These are phyloP conservation scores for Rhodamnia rubescens DNA, from an alignment of 345 rosid species.

Conservation along the genomic window DNA sequence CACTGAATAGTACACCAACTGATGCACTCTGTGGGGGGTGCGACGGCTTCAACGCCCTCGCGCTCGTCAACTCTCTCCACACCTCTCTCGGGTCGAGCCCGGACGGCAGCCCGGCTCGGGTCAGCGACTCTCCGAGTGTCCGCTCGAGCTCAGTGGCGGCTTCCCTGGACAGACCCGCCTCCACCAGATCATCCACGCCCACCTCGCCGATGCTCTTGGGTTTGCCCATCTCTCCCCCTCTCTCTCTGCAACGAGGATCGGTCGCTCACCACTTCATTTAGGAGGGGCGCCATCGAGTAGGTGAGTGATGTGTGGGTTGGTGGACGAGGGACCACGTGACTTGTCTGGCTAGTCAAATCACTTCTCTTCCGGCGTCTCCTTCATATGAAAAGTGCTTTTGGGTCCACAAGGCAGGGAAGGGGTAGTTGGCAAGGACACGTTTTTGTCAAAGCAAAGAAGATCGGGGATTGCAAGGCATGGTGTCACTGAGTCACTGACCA, in stretches of 20 bases:
- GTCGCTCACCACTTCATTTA: background rate
- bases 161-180: slow-evolving; percentile 33
- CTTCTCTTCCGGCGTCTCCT: background rate
- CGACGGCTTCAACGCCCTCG: slow-evolving; percentile 48
- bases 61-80: slow-evolving; percentile 45
- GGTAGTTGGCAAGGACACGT: too few species aligned
- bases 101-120: slow-evolving; percentile 1
- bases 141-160: slow-evolving; percentile 30
- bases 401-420: too few species aligned
- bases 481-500: too few species aligned
- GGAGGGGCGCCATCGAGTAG: background rate
- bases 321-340: background rate
- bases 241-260: background rate
- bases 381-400: background rate
- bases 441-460: too few species aligned
- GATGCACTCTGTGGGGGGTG: slow-evolving; percentile 71
- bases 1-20: slow-evolving; percentile 55
- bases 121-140: slow-evolving; percentile 17
- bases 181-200: slow-evolving; percentile 34
- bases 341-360: background rate
- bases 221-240: slow-evolving; percentile 3
- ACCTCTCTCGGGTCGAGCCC: slow-evolving; percentile 38
- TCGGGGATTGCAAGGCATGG: too few species aligned
- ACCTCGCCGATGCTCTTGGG: slow-evolving; percentile 26
- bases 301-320: background rate